These are phyloP conservation scores for Mallotus repandus DNA, from an alignment of 441 rosid species.

Conservation along the genomic window DNA sequence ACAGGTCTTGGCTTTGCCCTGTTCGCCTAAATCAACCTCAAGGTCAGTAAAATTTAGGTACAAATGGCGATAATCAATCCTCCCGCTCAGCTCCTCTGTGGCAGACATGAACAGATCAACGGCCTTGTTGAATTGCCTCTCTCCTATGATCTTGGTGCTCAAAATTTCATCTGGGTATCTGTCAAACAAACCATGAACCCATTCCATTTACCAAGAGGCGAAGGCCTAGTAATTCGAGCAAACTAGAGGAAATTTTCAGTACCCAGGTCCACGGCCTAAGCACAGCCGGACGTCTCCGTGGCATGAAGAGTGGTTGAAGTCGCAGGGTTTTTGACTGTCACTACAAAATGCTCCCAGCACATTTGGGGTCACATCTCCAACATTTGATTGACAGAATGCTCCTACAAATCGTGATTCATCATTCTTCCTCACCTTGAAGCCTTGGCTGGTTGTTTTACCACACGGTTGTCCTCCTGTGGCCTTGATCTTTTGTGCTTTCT, in stretches of 20 bases:
- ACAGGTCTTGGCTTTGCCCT: slow-evolving; percentile 39
- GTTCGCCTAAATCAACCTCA: slow-evolving; percentile 42
- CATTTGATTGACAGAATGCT: slow-evolving; percentile 61
- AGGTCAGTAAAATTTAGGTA: slow-evolving; percentile 47
- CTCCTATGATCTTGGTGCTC: slow-evolving; percentile 55
- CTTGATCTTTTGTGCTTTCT: slow-evolving; percentile 35
- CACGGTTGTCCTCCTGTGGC: slow-evolving; percentile 51
- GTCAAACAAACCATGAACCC: background rate
- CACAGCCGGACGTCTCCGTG: slow-evolving; percentile 52
- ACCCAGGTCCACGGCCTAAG: slow-evolving; percentile 65
- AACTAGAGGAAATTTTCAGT: slow-evolving; percentile 1
- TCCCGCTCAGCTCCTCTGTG: slow-evolving; percentile 32
- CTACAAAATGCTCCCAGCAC: slow-evolving; percentile 59
- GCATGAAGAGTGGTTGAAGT: slow-evolving; percentile 61
- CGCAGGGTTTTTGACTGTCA: slow-evolving; percentile 46
- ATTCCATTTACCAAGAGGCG: background rate
- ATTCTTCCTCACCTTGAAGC: slow-evolving; percentile 52
- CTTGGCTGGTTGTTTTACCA: slow-evolving; percentile 41
- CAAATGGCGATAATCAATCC: slow-evolving; percentile 46
- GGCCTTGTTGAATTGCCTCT: slow-evolving; percentile 48
- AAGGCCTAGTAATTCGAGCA: background rate
- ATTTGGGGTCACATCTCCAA: slow-evolving; percentile 58
- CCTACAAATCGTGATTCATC: slow-evolving; percentile 45
- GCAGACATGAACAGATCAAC: slow-evolving; percentile 43
- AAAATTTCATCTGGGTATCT: slow-evolving; percentile 53